These are phyloP conservation scores for Neurospora discreta DNA, from an alignment of 495 filamentous ascomycete species.

Conservation along the genomic window DNA sequence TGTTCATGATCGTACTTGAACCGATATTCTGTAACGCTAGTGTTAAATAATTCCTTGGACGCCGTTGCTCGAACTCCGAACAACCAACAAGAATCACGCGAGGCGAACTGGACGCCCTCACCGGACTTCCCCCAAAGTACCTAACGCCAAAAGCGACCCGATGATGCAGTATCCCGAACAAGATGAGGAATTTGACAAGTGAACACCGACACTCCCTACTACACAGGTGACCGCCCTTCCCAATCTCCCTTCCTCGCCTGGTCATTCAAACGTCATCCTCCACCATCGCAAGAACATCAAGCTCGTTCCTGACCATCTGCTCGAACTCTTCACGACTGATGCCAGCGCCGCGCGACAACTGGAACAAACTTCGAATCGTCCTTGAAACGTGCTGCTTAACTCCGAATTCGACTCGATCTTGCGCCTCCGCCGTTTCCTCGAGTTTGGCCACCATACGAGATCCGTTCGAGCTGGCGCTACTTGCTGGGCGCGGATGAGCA, in stretches of 20 bases:
- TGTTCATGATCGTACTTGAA: background rate
- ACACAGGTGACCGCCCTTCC: background rate
- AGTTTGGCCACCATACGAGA: slow-evolving; percentile 52
- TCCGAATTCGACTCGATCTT: slow-evolving; percentile 61
- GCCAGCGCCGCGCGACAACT: slow-evolving; percentile 66
- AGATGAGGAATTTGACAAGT: background rate
- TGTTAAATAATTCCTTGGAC: background rate
- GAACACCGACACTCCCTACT: background rate
- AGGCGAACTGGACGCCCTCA: background rate
- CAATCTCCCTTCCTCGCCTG: background rate
- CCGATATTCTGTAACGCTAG: background rate
- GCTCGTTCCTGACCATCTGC: slow-evolving; percentile 63
- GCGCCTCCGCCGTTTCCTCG: slow-evolving; percentile 51
- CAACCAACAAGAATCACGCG: background rate
- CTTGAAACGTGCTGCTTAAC: slow-evolving; percentile 83
- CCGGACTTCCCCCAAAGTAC: background rate
- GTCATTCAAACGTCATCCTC: slow-evolving; percentile 45
- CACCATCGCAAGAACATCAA: slow-evolving; percentile 65
- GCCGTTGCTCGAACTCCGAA: background rate
- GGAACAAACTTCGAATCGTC: slow-evolving; percentile 79
- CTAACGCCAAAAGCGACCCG: background rate
- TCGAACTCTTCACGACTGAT: slow-evolving; percentile 81
- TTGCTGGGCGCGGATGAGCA: slow-evolving; percentile 36
- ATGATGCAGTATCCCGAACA: background rate
- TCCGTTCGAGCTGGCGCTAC: slow-evolving; percentile 42